Evolutionary conservation across 192 early-diverging fungal genomes (phyloP).

Genomic region (Coemansia sp.): DNA sequence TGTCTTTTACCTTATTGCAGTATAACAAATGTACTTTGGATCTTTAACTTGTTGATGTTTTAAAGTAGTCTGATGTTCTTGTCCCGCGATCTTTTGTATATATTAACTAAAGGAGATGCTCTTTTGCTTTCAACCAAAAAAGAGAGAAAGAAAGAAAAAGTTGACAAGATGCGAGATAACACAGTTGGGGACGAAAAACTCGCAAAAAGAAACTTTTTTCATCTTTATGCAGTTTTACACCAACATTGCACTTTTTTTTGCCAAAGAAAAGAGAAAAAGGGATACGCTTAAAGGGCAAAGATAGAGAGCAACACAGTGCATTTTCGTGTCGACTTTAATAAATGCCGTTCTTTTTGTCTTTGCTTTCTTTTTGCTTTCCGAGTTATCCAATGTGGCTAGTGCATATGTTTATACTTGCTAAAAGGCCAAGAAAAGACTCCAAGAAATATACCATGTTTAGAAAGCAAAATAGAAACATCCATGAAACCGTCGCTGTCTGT

Average conservation of each 20-base stretch:
- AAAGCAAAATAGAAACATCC: not conserved
- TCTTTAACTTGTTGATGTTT: too few species aligned
- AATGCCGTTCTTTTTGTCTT: not conserved
- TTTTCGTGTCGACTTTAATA: not conserved
- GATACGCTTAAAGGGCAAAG: not conserved
- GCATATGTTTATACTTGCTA: not conserved
- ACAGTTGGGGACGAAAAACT: too few species aligned
- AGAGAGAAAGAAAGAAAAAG: too few species aligned
- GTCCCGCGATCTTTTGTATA: too few species aligned
- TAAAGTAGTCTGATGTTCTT: too few species aligned
- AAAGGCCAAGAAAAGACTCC: not conserved
- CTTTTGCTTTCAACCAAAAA: too few species aligned
- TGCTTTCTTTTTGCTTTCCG: not conserved
- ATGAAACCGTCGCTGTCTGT: not conserved
- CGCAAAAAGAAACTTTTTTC: not conserved
- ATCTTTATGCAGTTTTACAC: too few species aligned
- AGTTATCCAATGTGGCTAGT: slow-evolving; percentile 2
- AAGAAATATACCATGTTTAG: not conserved
- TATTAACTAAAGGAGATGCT: too few species aligned
- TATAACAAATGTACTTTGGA: too few species aligned
- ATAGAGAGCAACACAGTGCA: not conserved
- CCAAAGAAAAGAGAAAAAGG: not conserved
- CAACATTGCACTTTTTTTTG: not conserved
- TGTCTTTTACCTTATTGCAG: too few species aligned
- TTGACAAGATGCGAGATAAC: too few species aligned